Conservation (phyloP, 2,329 filamentous ascomycete species). For the Fusarium equiseti region DNA sequence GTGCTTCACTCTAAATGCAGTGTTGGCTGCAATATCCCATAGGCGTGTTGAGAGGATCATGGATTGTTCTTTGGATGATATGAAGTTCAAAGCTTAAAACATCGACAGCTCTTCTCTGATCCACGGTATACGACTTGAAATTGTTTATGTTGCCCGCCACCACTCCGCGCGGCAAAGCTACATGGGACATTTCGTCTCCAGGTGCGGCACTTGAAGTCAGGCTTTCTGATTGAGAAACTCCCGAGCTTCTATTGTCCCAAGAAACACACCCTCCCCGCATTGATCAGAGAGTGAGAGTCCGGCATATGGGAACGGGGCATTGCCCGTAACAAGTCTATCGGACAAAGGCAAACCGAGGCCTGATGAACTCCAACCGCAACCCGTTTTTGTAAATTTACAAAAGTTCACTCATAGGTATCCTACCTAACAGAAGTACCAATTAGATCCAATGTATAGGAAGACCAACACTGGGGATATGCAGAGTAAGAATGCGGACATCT, state of each 20-base stretch:
- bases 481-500: not conserved
- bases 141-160: not conserved
- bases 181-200: not conserved
- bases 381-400: not conserved
- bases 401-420: not conserved
- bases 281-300: not conserved
- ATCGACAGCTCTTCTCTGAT: not conserved
- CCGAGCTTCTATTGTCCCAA: not conserved
- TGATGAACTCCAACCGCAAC: not conserved
- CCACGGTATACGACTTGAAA: not conserved
- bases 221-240: not conserved
- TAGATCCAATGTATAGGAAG: not conserved
- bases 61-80: not conserved
- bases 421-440: not conserved
- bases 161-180: not conserved
- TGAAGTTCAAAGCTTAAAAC: not conserved
- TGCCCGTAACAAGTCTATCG: not conserved
- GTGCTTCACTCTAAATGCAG: constrained; percentile 10
- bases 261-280: not conserved
- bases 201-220: not conserved
- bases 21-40: constrained; percentile 10
- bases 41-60: not conserved
- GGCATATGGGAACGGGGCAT: not conserved
- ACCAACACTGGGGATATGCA: not conserved
- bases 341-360: not conserved